These are phyloP conservation scores for Apiosordaria backusii DNA, from an alignment of 495 filamentous ascomycete genomes.

Conservation along the genomic window DNA sequence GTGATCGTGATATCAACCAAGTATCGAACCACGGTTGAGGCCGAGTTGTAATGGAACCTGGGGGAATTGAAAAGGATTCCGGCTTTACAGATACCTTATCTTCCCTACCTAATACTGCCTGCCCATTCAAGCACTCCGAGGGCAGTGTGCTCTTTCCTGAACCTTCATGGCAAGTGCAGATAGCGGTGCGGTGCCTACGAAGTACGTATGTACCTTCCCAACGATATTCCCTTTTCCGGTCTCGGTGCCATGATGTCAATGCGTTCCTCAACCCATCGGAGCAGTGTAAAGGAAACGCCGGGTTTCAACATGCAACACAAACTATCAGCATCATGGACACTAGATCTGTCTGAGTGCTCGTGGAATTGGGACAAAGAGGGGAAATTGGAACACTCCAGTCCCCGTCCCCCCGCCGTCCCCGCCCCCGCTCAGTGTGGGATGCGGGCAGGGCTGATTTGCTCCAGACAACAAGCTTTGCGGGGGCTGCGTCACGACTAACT, in stretches of 20 bases:
- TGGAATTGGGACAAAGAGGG: not conserved
- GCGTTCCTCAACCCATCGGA: not conserved
- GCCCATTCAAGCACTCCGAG: no score
- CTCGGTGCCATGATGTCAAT: not conserved
- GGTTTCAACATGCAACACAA: not conserved
- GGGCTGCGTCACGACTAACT: not conserved
- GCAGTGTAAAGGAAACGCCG: not conserved
- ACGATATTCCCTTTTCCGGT: not conserved
- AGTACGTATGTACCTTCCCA: not conserved
- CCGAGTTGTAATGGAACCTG: not conserved
- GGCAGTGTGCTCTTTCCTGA: not conserved
- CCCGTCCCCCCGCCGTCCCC: no score
- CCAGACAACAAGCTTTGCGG: slow-evolving; percentile 8
- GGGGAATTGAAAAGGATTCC: not conserved
- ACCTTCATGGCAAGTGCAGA: no score
- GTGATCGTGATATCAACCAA: not conserved
- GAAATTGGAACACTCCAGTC: no score
- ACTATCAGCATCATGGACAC: not conserved
- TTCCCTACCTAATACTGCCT: not conserved
- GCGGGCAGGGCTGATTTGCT: not conserved
- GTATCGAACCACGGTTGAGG: not conserved
- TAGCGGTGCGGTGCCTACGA: no score
- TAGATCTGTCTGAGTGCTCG: not conserved
- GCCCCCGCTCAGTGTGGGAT: not conserved
- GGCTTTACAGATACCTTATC: not conserved